Evolutionary conservation across 441 rosid species (phyloP).

Genomic region (Geranium incanum): DNA sequence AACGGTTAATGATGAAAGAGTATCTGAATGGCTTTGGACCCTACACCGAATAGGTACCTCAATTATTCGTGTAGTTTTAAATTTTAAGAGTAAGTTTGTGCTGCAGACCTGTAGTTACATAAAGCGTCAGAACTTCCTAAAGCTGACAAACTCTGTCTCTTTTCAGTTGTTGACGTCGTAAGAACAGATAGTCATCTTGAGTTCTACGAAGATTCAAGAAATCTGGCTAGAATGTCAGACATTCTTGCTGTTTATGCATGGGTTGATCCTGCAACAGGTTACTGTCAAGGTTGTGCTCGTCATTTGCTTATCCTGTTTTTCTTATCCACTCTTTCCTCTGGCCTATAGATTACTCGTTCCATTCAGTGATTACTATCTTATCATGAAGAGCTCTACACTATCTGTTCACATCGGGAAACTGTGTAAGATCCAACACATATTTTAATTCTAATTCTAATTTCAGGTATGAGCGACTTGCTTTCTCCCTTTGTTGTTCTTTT

Average conservation of each 20-base stretch:
- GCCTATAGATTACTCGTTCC: background rate
- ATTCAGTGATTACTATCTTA: background rate
- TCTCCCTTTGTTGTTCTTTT: slow-evolving; percentile 89
- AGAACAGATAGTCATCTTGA: slow-evolving; percentile 92
- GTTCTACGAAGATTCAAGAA: slow-evolving; percentile 76
- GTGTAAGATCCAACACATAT: slow-evolving; percentile 14
- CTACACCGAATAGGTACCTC: slow-evolving; percentile 74
- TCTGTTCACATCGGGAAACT: slow-evolving; percentile 1
- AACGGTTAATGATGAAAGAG: slow-evolving; percentile 45
- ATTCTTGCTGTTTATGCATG: slow-evolving; percentile 97
- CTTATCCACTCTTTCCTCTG: background rate
- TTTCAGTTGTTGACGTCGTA: slow-evolving; percentile 90
- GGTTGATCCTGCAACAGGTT: slow-evolving; percentile 95
- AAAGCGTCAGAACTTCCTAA: slow-evolving; percentile 14
- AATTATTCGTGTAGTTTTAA: slow-evolving; percentile 9
- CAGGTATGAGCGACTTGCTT: slow-evolving; percentile 95
- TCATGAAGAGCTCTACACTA: background rate
- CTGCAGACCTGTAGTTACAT: slow-evolving; percentile 1
- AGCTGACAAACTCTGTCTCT: slow-evolving; percentile 22
- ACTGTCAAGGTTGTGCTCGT: slow-evolving; percentile 78
- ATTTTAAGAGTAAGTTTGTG: slow-evolving; percentile 10
- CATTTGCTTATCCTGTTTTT: slow-evolving; percentile 5
- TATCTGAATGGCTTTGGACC: slow-evolving; percentile 96
- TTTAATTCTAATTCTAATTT: slow-evolving; percentile 24
- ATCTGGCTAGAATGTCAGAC: slow-evolving; percentile 92